Evolutionary conservation across 2,329 filamentous ascomycete genomes (phyloP).

Genomic region (Pseudogymnoascus sp.): DNA sequence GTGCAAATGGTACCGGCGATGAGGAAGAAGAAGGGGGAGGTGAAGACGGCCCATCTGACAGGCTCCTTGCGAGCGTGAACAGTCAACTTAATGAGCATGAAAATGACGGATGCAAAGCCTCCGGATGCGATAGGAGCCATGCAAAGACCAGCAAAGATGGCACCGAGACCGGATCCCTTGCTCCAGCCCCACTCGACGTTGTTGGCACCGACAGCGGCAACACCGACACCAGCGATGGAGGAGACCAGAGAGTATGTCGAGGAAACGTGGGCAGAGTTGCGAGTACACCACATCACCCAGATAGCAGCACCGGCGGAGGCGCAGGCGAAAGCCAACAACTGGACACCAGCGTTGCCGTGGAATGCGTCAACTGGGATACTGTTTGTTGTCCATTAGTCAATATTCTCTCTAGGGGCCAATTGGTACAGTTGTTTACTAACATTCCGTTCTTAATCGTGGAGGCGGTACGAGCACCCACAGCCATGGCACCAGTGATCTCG

Average conservation of each 20-base stretch:
- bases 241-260: slow-evolving; percentile 67
- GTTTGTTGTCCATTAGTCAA: slow-evolving; percentile 27
- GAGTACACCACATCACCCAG: slow-evolving; percentile 78
- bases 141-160: slow-evolving; percentile 62
- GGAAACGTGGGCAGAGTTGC: slow-evolving; percentile 64
- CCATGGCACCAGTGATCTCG: slow-evolving; percentile 60
- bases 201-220: slow-evolving; percentile 55
- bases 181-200: slow-evolving; percentile 66
- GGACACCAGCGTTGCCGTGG: slow-evolving; percentile 53
- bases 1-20: slow-evolving; percentile 68
- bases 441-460: slow-evolving; percentile 70
- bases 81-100: slow-evolving; percentile 61
- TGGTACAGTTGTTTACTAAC: not conserved
- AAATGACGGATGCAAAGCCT: slow-evolving; percentile 60
- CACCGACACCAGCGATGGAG: slow-evolving; percentile 60
- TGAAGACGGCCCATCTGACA: slow-evolving; percentile 64
- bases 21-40: slow-evolving; percentile 70
- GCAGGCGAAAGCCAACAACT: slow-evolving; percentile 61
- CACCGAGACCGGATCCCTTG: slow-evolving; percentile 58
- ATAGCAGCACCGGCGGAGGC: slow-evolving; percentile 57
- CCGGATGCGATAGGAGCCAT: slow-evolving; percentile 65
- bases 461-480: slow-evolving; percentile 62
- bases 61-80: slow-evolving; percentile 68
- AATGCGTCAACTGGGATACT: slow-evolving; percentile 59
- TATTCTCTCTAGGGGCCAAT: not conserved